Evolutionary conservation across 2,329 filamentous ascomycete species (phyloP), one percentile per base, ranked within the genome.

Genomic region (Arthrocladium fulminans): DNA sequence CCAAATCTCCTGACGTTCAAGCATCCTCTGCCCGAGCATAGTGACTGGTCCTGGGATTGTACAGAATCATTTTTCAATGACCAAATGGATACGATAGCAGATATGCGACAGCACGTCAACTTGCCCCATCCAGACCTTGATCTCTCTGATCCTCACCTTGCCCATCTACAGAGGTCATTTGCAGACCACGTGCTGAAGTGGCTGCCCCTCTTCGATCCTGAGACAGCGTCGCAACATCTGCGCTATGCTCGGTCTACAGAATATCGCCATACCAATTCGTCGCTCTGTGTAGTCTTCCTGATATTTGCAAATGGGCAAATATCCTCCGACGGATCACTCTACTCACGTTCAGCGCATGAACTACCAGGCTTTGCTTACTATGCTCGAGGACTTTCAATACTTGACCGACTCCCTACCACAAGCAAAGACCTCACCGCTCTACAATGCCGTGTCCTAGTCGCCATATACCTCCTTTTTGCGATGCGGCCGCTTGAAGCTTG

Each of bases 391-490:
- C 10, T 44, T 19, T 15, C 24, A 9, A 44, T 44, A 5, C 24
- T 44, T 9, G 27, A 44, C 13, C 24, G 27, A 7, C 19, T 44
- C 2, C 41, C 41, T 4, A 20, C 25, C n/a, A 30, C 25, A 25
- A 44, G 41, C 27, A 44, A 44, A 30, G 41, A 44, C 13, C 24
- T 44, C n/a, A 30, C 24, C 15, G 19, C 27, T 13, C 27, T 44
- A 0, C 74, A 77, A 53, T 76, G 74, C 20, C 65, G 75, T 22
- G 74, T 76, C 17, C 61, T 74, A 0, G 69, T 72, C 0, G 67
- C 73, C 0, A 65, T 75, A 9, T 75, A 72, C 58, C 59, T 72
- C 49, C 75, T 76, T 69, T 67, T 65, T 47, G 67, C 65, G 0
- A 67, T 75, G 44, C 67, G 69, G 42, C 71, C 72, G 0, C 61